Percentiles rank a stretch among this genome's conserved stretches.
Conservation (phyloP, 2,329 filamentous ascomycete species). For the Ascochyta viciae-villosae region DNA sequence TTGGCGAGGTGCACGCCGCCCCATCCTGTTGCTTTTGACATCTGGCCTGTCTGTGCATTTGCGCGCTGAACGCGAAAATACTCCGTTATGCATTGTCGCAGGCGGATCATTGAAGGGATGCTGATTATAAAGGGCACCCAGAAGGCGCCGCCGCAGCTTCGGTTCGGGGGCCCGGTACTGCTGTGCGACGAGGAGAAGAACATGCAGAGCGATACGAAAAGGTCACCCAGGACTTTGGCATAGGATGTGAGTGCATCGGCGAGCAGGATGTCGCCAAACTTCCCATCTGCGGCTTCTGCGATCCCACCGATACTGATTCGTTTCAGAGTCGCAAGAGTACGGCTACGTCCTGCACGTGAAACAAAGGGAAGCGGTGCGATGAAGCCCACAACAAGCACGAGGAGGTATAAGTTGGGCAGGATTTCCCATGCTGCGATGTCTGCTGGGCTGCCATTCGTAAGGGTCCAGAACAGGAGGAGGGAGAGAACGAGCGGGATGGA, state of each 20-base stretch:
- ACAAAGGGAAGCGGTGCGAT: conserved; percentile 73
- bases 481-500: conserved; percentile 74
- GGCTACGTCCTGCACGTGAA: conserved; percentile 73
- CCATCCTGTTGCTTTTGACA: conserved; percentile 65
- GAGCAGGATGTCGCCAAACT: conserved; percentile 92
- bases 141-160: conserved; percentile 78
- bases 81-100: conserved; percentile 92
- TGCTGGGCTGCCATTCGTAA: conserved; percentile 73
- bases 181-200: conserved; percentile 75
- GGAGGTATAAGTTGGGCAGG: conserved; percentile 83
- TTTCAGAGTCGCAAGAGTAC: conserved; percentile 77
- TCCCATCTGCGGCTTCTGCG: conserved; percentile 84
- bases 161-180: conserved; percentile 81
- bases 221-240: conserved; percentile 86
- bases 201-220: conserved; percentile 92
- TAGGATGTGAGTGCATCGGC: conserved; percentile 96
- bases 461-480: conserved; percentile 81
- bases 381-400: conserved; percentile 74
- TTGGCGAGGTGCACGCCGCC: conserved; percentile 91
- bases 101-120: conserved; percentile 81
- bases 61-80: conserved; percentile 74
- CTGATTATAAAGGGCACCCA: conserved; percentile 85
- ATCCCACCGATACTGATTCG: conserved; percentile 85
- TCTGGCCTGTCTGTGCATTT: conserved; percentile 47
- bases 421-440: conserved; percentile 81